Conservation (phyloP, 2,329 filamentous ascomycete genomes). For the Aspergillus spinulosporus region DNA sequence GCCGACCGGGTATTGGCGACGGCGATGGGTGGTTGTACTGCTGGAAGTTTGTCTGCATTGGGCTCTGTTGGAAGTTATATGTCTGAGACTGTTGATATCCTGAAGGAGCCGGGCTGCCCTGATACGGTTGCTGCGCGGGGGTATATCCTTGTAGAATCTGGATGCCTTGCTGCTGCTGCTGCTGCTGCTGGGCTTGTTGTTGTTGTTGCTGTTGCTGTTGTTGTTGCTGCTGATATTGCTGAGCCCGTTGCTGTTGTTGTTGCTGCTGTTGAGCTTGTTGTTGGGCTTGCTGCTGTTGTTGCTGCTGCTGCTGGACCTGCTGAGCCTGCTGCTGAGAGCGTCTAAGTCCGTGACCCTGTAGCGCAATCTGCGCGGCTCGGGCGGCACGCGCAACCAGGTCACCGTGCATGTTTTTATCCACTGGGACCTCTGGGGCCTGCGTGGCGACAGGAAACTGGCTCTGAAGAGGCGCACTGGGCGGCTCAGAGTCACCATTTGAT, state of each 20-base stretch:
- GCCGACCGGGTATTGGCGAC: constrained; percentile 30
- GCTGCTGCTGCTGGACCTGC: constrained; percentile 32
- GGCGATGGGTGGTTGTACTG: constrained; percentile 42
- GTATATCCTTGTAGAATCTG: constrained; percentile 39
- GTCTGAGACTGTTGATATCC: constrained; percentile 37
- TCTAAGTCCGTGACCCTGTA: constrained; percentile 45
- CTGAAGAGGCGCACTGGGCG: constrained; percentile 40
- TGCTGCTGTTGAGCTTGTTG: constrained; percentile 13
- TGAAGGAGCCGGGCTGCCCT: constrained; percentile 38
- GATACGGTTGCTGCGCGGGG: constrained; percentile 37
- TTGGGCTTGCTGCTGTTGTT: constrained; percentile 27
- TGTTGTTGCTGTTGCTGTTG: constrained; percentile 27
- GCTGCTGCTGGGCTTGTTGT: constrained; percentile 22
- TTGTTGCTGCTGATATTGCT: constrained; percentile 33
- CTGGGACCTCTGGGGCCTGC: constrained; percentile 41
- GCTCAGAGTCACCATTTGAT: constrained; percentile 39
- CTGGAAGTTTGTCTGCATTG: constrained; percentile 43
- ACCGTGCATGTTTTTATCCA: constrained; percentile 44
- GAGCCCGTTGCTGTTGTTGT: constrained; percentile 29
- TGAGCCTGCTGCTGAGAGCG: constrained; percentile 38
- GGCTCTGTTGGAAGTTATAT: constrained; percentile 43
- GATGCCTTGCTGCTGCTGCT: constrained; percentile 30
- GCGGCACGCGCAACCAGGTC: constrained; percentile 51
- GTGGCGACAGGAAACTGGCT: constrained; percentile 44
- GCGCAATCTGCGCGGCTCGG: constrained; percentile 49